A percentile compares a stretch with the other conserved stretches of the same genome.
These are phyloP conservation scores for Claviceps digitariae DNA, from an alignment of 2,329 filamentous ascomycete species.

Conservation along the genomic window DNA sequence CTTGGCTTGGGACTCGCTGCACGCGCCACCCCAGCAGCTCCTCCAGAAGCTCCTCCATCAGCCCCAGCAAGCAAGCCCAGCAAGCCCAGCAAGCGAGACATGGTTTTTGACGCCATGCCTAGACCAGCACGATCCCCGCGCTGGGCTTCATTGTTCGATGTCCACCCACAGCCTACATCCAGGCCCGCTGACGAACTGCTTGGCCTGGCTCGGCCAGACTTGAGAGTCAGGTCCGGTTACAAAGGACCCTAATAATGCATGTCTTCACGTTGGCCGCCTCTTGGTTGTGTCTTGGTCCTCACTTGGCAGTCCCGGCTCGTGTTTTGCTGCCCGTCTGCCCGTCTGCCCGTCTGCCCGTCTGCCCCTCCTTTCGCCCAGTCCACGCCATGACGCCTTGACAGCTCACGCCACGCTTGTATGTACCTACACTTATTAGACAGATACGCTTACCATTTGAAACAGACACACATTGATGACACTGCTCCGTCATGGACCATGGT, in stretches of 20 bases:
- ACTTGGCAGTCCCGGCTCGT: neutral
- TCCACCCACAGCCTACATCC: neutral
- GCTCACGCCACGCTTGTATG: neutral
- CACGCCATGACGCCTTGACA: too few species aligned
- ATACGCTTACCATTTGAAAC: neutral
- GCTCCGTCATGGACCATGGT: neutral
- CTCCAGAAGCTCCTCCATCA: too few species aligned
- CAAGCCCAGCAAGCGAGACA: slow-evolving; percentile 2
- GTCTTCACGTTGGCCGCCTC: slow-evolving; percentile 3
- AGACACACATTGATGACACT: neutral
- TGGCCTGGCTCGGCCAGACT: neutral
- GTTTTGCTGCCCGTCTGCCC: too few species aligned
- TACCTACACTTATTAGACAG: neutral
- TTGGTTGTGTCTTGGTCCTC: neutral
- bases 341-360: too few species aligned
- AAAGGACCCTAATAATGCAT: slow-evolving; percentile 3
- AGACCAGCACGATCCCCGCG: slow-evolving; percentile 2
- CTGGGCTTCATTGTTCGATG: slow-evolving; percentile 5
- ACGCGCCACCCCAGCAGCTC: slow-evolving; percentile 1
- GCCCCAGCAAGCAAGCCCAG: neutral
- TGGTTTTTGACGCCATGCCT: slow-evolving; percentile 3
- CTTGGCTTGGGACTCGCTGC: neutral
- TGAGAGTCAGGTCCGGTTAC: neutral
- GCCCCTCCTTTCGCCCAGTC: too few species aligned
- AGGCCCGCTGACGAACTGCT: neutral